Evolutionary conservation across 805 yeast genomes (phyloP).

Genomic region (Pichia manshurica): DNA sequence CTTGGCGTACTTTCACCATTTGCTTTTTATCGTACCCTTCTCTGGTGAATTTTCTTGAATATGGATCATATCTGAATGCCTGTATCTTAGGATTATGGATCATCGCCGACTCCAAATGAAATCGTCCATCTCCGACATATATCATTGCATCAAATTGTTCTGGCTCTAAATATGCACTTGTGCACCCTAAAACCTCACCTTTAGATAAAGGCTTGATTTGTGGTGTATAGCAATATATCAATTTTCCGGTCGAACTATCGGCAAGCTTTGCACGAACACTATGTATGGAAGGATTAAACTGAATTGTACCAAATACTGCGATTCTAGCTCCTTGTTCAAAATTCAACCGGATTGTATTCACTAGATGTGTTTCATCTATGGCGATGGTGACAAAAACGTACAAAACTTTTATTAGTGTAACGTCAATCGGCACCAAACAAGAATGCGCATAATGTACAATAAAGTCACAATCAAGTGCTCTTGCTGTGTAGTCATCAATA

Average conservation of each 20-base stretch:
- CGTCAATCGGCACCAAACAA: conserved; percentile 91
- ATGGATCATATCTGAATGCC: conserved; percentile 93
- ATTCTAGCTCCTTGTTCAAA: conserved; percentile 58
- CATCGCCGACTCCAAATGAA: conserved; percentile 94
- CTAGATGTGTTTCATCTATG: conserved; percentile 76
- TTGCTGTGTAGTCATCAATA: conserved; percentile 92
- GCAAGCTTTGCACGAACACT: conserved; percentile 59
- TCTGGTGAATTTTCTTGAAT: conserved; percentile 81
- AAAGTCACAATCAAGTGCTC: conserved; percentile 88
- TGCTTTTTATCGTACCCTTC: conserved; percentile 87
- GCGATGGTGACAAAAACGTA: conserved; percentile 92
- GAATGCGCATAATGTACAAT: conserved; percentile 97
- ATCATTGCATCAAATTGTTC: conserved; percentile 71
- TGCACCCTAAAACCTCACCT: conserved; percentile 96
- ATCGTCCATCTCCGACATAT: conserved; percentile 93
- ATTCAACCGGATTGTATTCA: conserved; percentile 69
- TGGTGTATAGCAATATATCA: conserved; percentile 70
- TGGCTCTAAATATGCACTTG: conserved; percentile 73
- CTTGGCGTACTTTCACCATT: conserved; percentile 64
- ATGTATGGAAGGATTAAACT: conserved; percentile 92
- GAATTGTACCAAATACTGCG: conserved; percentile 93
- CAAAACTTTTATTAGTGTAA: conserved; percentile 85
- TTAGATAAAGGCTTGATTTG: conserved; percentile 89
- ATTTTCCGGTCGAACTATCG: conserved; percentile 32
- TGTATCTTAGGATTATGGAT: conserved; percentile 92